Evolutionary conservation across 345 rosid species (phyloP), one percentile per base, ranked within the genome.

Genomic region (Odontarrhena argentea): DNA sequence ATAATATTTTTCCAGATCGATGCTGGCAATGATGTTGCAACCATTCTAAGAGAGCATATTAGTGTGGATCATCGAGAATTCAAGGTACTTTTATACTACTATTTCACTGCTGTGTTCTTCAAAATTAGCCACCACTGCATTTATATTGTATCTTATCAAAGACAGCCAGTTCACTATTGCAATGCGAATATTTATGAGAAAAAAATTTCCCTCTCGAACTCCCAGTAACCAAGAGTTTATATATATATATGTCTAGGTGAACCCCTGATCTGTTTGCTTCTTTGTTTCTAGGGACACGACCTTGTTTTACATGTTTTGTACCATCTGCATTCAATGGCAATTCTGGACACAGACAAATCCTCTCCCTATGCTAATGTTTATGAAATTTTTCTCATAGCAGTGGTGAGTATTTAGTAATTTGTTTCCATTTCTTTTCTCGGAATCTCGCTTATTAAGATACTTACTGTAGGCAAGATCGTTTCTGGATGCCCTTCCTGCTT

Each of bases 401-500:
- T 88, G 92, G 99, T 94, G 82, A 61, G 96, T 46, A 55, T 51
- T 67, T 58, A 60, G 56, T 36, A 46, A 34, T 60, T 62, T 70
- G 1, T 49, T 65, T 65, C n/a, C 7, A 41, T 59, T 13, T 70
- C 5, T 63, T 75, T 48, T 68, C 46, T 74, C 58, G 30, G 48
- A 68, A 47, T 61, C 64, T 55, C 14, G 24, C 77, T 68, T 55
- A 74, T 43, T 55, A 61, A 67, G 65, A 74, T 67, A 50, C 65
- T 54, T 68, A n/a, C 26, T 85, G 80, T 71, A 94, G 99, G 89
- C 92, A 41, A 84, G 82, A 70, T 91, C 91, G 71, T 80, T 94
- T 79, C 80, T 94, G 61, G 92, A 84, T 55, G 68, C 83, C 73
- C 82, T 91, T 80, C 99, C 99, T 47, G 87, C 99, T 68, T 85